A percentile compares a stretch with the other conserved stretches of the same genome.
phyloP scores from a whole-genome alignment of 164 flowering plant genomes.

The Dillenia suffruticosa region DNA sequence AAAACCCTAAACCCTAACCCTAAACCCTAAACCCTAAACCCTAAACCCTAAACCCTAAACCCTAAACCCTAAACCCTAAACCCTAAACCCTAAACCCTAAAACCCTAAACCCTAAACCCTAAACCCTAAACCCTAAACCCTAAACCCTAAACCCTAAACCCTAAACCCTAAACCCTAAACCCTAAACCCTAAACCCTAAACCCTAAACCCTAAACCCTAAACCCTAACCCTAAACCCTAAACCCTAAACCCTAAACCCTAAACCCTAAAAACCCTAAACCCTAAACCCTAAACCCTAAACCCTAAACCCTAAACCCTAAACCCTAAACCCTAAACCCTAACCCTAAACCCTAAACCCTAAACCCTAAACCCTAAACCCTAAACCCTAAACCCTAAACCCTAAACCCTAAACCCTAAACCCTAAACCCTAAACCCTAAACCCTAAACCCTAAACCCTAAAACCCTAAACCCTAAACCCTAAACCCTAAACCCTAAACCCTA shows the following conservation, averaged over 20 bases:
- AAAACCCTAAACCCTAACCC: conserved; percentile 13
- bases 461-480: conserved; percentile 1
- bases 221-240: background rate
- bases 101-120: conserved; percentile 5
- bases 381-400: background rate
- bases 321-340: conserved; percentile 1
- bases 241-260: conserved; percentile 1
- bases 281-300: conserved; percentile 1
- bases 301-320: conserved; percentile 1
- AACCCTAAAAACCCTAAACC: conserved; percentile 1
- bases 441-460: background rate
- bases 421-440: background rate
- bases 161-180: background rate
- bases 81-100: conserved; percentile 17
- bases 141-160: background rate
- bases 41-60: conserved; percentile 12
- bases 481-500: conserved; percentile 1
- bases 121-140: conserved; percentile 1
- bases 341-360: background rate
- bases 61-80: conserved; percentile 12
- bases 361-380: background rate
- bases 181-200: background rate
- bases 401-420: background rate
- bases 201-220: background rate
- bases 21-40: conserved; percentile 13